Evolutionary conservation across 106 monocot species (phyloP).

Genomic region (Allium cepa): DNA sequence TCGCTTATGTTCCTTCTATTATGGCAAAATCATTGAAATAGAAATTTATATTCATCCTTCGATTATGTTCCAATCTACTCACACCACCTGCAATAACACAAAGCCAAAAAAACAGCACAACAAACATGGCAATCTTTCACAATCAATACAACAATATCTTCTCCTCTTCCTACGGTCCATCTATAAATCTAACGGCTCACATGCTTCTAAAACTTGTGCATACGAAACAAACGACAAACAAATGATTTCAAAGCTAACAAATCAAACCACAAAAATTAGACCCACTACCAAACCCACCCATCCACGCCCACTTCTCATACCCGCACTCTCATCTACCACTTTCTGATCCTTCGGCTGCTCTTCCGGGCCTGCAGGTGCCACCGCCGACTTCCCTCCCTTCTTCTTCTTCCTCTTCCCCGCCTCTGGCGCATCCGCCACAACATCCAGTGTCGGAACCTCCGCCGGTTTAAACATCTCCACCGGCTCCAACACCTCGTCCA

Average conservation of each 20-base stretch:
- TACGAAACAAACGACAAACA: not conserved
- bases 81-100: too few species aligned
- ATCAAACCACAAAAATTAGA: not conserved
- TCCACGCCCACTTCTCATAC: not conserved
- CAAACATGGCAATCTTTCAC: too few species aligned
- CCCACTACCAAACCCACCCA: not conserved
- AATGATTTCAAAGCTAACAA: not conserved
- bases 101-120: too few species aligned
- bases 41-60: too few species aligned
- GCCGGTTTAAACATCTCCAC: constrained; percentile 10
- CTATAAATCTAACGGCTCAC: too few species aligned
- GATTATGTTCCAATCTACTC: too few species aligned
- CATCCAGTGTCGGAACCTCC: not conserved
- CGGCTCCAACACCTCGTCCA: constrained; percentile 13
- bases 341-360: constrained; percentile 5
- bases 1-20: too few species aligned
- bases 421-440: constrained; percentile 6
- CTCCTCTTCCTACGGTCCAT: too few species aligned
- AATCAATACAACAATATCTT: too few species aligned
- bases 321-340: constrained; percentile 3
- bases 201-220: too few species aligned
- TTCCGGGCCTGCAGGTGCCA: not conserved
- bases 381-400: not conserved
- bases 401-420: constrained; percentile 8
- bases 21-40: too few species aligned